Conservation (phyloP, 2,329 filamentous ascomycete species). For the Dactylellina parvicollis region DNA sequence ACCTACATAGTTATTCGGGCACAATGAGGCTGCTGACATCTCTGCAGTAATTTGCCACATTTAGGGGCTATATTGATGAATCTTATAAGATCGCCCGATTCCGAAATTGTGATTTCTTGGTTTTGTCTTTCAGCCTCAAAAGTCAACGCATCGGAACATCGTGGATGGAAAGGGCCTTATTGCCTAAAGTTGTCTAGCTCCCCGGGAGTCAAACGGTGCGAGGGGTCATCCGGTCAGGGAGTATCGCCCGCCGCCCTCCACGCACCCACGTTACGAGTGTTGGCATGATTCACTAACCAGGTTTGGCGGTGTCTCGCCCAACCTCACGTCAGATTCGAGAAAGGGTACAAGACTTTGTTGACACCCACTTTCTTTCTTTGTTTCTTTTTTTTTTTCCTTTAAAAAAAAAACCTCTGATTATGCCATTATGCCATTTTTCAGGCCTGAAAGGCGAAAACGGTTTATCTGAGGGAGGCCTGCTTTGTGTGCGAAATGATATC, state of each 20-base stretch:
- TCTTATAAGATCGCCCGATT: constrained; percentile 46
- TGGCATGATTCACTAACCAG: constrained; percentile 28
- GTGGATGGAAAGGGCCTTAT: constrained; percentile 6
- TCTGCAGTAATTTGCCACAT: constrained; percentile 13
- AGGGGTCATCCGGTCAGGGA: too few relatives aligned
- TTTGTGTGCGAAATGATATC: constrained; percentile 19
- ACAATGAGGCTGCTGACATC: constrained; percentile 19
- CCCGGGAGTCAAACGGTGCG: too few relatives aligned
- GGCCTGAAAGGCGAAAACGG: constrained; percentile 18
- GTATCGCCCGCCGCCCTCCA: too few relatives aligned
- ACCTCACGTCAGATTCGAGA: constrained; percentile 50
- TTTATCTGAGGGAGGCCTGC: neutral
- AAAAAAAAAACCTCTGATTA: too few relatives aligned
- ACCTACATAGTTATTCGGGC: constrained; percentile 12
- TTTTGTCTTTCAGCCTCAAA: constrained; percentile 32
- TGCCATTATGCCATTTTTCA: constrained; percentile 32
- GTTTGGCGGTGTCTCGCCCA: constrained; percentile 19
- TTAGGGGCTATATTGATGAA: constrained; percentile 28
- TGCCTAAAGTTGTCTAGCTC: constrained; percentile 30
- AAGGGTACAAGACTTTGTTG: too few relatives aligned
- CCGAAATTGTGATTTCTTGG: constrained; percentile 26
- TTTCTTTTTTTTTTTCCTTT: too few relatives aligned
- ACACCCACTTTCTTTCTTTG: too few relatives aligned
- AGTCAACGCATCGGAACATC: constrained; percentile 18
- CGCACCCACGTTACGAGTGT: constrained; percentile 22